Base-by-base conservation (phyloP, 352 stramenopile genomes). In the Ophiocytium majus region DNA sequence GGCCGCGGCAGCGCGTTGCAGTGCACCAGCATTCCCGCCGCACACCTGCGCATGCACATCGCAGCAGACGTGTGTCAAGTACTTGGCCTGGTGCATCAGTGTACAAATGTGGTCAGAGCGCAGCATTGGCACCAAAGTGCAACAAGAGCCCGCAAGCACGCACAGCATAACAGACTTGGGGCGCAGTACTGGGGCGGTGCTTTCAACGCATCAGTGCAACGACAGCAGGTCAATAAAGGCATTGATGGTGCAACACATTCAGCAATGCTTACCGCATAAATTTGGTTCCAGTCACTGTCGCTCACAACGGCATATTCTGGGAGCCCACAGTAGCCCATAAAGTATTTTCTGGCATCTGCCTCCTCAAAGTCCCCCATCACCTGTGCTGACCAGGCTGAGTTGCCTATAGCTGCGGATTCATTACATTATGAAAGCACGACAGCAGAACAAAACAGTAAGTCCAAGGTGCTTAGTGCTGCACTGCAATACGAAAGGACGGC, bases 351-450 rank as follows among this genome's bases (percentile, higher is more conserved):
- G 31, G 64, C 64, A 76, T 76, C 64, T 10, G 64, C 64, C 64
- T 76, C 64, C 64, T 17, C 31, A 17, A 76, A 76, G 34, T 76
- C 64, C 5, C 64, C 64, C 31, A 76, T 17, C 64, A 76, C 64
- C 5, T 57, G 5, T 5, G 43, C 43, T 57, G 43, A 57, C 43
- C 43, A 57, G 5, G 43, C 43, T 57, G 43, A 14, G 14, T 57
- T 14, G 43, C 43, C 43, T 57, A 57, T 14, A 14, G 43, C 43
- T 57, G 43, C 5, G 5, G 14, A n/a, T n/a, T n/a, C n/a, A n/a
- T n/a, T n/a, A n/a, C n/a, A 57, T 57, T 14, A 14, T 57, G 43
- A 57, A 5, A 57, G 5, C 5, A 57, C 14, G 43, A 14, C 43
- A 57, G 43, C 43, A 57, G 43, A 57, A n/a, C n/a, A n/a, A n/a